These are phyloP conservation scores for Botrytis porri DNA, from an alignment of 2,329 filamentous ascomycete species.

Conservation along the genomic window DNA sequence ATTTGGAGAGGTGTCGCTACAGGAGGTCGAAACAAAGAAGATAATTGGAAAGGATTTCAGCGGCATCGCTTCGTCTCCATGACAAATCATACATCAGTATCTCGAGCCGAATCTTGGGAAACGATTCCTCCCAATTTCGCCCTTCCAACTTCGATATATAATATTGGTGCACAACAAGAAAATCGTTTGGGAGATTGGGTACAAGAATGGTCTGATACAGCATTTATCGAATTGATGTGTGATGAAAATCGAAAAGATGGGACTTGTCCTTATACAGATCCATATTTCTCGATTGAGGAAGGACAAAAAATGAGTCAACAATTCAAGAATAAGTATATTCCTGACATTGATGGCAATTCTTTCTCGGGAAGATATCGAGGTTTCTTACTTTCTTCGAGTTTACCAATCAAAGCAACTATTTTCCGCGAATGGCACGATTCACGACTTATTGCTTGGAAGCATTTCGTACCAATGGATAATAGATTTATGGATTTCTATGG, in stretches of 20 bases:
- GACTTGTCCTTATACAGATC: constrained; percentile 45
- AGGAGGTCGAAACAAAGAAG: constrained; percentile 49
- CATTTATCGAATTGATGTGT: constrained; percentile 45
- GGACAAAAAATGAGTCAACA: constrained; percentile 54
- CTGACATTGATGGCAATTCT: constrained; percentile 74
- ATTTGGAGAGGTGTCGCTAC: constrained; percentile 66
- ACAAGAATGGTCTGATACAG: constrained; percentile 37
- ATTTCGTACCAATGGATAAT: constrained; percentile 80
- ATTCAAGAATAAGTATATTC: constrained; percentile 64
- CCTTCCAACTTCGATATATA: constrained; percentile 49
- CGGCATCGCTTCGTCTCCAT: constrained; percentile 55
- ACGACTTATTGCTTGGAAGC: constrained; percentile 71
- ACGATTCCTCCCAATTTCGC: constrained; percentile 50
- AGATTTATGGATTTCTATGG: constrained; percentile 70
- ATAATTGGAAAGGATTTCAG: constrained; percentile 55
- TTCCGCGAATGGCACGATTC: constrained; percentile 81
- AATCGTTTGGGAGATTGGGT: constrained; percentile 43
- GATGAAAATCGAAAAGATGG: constrained; percentile 43
- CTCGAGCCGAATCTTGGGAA: constrained; percentile 34
- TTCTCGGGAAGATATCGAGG: constrained; percentile 67
- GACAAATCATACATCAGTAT: constrained; percentile 48
- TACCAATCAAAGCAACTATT: constrained; percentile 75
- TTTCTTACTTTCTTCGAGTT: constrained; percentile 64
- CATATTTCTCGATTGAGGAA: constrained; percentile 44
- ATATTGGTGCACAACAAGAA: constrained; percentile 43